Conservation (phyloP, 2,329 filamentous ascomycete species). For the Akanthomyces lecanii region DNA sequence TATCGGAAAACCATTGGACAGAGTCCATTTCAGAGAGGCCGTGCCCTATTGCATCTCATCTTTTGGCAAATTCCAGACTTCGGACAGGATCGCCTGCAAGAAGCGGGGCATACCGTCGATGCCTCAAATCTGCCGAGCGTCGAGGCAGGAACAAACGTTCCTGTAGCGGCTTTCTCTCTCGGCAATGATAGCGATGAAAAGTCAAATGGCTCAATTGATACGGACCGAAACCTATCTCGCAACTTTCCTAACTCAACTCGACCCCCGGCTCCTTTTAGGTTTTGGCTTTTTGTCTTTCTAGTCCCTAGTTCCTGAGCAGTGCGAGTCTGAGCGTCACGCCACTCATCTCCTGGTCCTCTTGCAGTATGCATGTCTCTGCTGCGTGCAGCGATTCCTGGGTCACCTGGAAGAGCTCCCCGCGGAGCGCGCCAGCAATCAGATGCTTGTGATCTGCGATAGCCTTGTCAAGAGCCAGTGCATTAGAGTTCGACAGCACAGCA, state of each 20-base stretch:
- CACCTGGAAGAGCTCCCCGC: constrained; percentile 58
- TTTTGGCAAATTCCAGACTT: not conserved
- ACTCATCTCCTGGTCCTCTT: constrained; percentile 9
- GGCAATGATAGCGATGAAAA: not conserved
- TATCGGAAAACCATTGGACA: not conserved
- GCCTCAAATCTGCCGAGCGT: not conserved
- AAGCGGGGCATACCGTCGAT: not conserved
- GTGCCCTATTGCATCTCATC: constrained; percentile 8
- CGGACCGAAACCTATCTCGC: not conserved
- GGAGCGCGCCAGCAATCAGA: constrained; percentile 65
- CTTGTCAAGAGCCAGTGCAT: constrained; percentile 58
- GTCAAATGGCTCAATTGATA: not conserved
- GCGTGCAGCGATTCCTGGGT: not conserved
- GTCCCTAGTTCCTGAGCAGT: not conserved
- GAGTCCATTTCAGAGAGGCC: not conserved
- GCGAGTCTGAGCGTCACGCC: constrained; percentile 9
- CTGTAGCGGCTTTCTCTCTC: not conserved
- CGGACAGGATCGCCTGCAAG: constrained; percentile 4
- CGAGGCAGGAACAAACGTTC: not conserved
- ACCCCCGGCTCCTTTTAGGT: not conserved
- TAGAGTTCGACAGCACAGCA: constrained; percentile 69
- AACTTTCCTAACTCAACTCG: not conserved
- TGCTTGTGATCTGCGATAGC: constrained; percentile 57
- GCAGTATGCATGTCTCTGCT: not conserved
- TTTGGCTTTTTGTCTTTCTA: not conserved